These are phyloP conservation scores for Xylaria cubensis DNA, from an alignment of 495 filamentous ascomycete species.

Conservation along the genomic window DNA sequence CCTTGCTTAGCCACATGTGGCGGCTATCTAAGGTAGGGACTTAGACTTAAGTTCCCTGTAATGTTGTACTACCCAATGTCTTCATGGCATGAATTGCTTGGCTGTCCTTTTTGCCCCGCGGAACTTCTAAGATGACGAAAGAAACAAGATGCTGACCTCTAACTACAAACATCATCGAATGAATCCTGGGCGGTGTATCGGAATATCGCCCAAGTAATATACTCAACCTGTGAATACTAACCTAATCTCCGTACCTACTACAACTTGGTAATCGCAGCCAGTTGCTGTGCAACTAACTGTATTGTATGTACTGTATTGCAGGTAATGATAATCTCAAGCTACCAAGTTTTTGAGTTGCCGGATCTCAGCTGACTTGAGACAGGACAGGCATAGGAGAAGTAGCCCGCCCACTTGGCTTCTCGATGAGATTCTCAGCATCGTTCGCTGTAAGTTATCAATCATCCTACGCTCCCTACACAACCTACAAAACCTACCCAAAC, in stretches of 20 bases:
- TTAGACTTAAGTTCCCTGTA: no score
- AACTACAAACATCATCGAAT: not conserved
- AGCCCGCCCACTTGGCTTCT: not conserved
- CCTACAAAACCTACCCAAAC: not conserved
- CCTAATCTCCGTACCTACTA: not conserved
- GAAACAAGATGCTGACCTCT: slow-evolving; percentile 6
- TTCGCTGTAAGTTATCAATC: not conserved
- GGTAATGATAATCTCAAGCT: not conserved
- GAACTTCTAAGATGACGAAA: slow-evolving; percentile 21
- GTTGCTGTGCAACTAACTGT: not conserved
- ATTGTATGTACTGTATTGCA: not conserved
- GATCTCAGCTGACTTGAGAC: slow-evolving; percentile 8
- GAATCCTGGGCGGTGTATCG: not conserved
- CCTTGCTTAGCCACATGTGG: no score
- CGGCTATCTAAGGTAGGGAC: no score
- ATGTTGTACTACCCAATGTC: no score
- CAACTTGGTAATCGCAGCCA: not conserved
- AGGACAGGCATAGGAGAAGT: not conserved
- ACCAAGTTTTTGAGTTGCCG: not conserved
- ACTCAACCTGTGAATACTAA: not conserved
- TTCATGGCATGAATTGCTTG: no score
- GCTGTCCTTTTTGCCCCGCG: slow-evolving; percentile 9
- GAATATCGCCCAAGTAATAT: not conserved
- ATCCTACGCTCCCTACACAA: not conserved
- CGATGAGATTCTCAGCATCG: not conserved